Evolutionary conservation across 1,284 basidiomycete genomes (phyloP).

Genomic region (Trichosporon sp.): DNA sequence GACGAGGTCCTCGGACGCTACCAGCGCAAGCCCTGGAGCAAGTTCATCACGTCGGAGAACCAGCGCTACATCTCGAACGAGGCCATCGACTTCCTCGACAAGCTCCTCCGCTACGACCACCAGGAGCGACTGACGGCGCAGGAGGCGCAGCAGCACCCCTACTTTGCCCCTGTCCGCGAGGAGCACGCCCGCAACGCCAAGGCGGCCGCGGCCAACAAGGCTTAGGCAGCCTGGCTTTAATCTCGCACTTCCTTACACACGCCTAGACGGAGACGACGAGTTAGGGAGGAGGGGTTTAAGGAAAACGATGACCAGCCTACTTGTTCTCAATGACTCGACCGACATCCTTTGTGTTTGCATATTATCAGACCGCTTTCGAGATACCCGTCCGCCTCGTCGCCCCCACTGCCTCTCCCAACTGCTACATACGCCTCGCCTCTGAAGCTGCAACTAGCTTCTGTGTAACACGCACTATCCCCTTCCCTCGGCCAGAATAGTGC

Average conservation of each 20-base stretch:
- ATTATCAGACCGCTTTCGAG: not conserved
- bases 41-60: conserved; percentile 88
- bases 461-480: not conserved
- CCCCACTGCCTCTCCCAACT: not conserved
- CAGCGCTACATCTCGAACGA: conserved; percentile 96
- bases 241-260: not conserved
- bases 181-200: conserved; percentile 16
- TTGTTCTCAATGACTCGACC: not conserved
- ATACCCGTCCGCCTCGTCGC: not conserved
- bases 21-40: conserved; percentile 87
- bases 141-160: conserved; percentile 81
- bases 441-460: not conserved
- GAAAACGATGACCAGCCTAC: not conserved
- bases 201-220: not conserved
- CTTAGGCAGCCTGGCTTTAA: not conserved
- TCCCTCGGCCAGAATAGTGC: not conserved
- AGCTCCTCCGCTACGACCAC: conserved; percentile 89
- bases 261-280: not conserved
- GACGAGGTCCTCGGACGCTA: conserved; percentile 87
- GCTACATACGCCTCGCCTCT: not conserved
- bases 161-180: conserved; percentile 57
- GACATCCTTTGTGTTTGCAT: not conserved
- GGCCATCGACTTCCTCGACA: conserved; percentile 94
- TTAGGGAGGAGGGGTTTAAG: not conserved
- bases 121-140: conserved; percentile 91